Evolutionary conservation across 2,329 filamentous ascomycete genomes (phyloP), one percentile per base, ranked within the genome.

Genomic region (Leptodontidium sp.): DNA sequence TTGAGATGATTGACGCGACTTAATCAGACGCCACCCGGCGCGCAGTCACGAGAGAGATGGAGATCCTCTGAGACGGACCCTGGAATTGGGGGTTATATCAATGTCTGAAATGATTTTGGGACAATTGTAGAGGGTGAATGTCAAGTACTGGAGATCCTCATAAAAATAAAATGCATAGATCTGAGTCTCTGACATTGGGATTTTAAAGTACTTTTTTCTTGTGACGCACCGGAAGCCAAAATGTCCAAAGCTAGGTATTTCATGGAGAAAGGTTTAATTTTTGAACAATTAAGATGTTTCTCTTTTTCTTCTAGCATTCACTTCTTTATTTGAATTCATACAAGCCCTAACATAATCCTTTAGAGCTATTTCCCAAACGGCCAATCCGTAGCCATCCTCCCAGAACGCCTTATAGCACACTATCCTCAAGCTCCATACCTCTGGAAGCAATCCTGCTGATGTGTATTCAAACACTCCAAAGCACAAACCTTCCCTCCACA

Each of bases 401-500:
- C n/a, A 29, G 32, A 61, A 50, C 53, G n/a, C 52, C 53, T 40
- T 59, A 55, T 7, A 47, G 17, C 14, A 45, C 12, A 29, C n/a
- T 26, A 38, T 57, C 24, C 17, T 72, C 69, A 78, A 45, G 75
- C 75, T 43, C 88, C 88, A 76, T 90, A 91, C 75, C 90, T 83
- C 68, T 88, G 86, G 70, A 93, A 85, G 74, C 90, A 91, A 74
- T 91, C 91, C 79, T 92, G 90, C 65, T 89, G 86, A 78, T 95
- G 92, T 70, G 86, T 84, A 76, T 89, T 88, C 74, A 93, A 84
- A 75, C 92, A 94, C 68, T 92, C 90, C 73, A 94, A 79, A 49
- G 91, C 91, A 78, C 92, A 95, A n/a, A 93, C 89, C 75, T 90
- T 85, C 57, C 87, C 87, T n/a, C 91, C 91, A 80, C 92, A 95